Percentiles rank a stretch among this genome's conserved stretches.
Evolutionary conservation across 169 alveolate species (phyloP).

Genomic region (Pseudocohnilembus persalinus): DNA sequence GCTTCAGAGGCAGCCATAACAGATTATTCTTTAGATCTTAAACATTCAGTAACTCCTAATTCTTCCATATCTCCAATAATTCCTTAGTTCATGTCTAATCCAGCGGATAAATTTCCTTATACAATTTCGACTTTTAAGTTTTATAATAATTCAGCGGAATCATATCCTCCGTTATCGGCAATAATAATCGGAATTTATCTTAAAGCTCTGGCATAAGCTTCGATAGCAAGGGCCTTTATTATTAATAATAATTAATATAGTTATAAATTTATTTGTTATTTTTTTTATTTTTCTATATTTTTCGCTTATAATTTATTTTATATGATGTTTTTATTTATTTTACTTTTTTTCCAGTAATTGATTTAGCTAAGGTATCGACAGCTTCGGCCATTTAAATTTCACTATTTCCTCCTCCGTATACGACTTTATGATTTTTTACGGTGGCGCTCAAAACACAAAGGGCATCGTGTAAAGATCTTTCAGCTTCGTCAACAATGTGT

Average conservation of each 20-base stretch:
- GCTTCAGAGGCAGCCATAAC: constrained; percentile 98
- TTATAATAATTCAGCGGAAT: constrained; percentile 97
- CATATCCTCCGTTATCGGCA: constrained; percentile 97
- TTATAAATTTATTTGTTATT: too few species aligned
- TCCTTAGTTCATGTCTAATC: constrained; percentile 93
- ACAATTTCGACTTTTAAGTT: constrained; percentile 95
- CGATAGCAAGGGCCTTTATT: constrained; percentile 95
- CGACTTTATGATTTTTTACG: constrained; percentile 88
- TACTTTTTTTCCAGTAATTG: constrained; percentile 91
- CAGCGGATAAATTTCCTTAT: constrained; percentile 90
- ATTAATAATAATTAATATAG: not conserved
- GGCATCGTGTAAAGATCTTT: constrained; percentile 99
- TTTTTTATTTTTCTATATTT: too few species aligned
- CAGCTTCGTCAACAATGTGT: constrained; percentile 99
- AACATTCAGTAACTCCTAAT: constrained; percentile 96
- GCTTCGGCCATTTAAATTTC: constrained; percentile 98
- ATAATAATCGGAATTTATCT: constrained; percentile 97
- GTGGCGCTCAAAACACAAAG: constrained; percentile 97
- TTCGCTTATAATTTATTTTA: too few species aligned
- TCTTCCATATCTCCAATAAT: constrained; percentile 94
- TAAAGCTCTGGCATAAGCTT: constrained; percentile 97
- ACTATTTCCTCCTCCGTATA: constrained; percentile 99
- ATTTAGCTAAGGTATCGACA: constrained; percentile 93
- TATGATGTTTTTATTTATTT: not conserved
- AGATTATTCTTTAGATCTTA: constrained; percentile 96